phyloP scores from a whole-genome alignment of 495 filamentous ascomycete species.

The Podospora pseudoanserina region DNA sequence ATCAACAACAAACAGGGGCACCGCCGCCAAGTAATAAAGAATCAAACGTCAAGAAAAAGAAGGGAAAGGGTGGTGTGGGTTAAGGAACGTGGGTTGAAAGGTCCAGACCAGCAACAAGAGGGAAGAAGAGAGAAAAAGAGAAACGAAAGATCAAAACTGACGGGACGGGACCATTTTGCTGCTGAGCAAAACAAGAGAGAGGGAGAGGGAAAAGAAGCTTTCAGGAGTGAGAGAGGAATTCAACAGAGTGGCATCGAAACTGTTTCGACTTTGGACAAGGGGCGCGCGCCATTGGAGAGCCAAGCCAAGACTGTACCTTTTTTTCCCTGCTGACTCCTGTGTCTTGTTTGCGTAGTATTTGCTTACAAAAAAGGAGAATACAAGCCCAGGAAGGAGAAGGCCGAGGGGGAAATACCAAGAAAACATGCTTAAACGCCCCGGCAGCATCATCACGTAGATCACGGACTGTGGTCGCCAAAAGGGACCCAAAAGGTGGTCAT shows the following conservation, averaged over 20 bases:
- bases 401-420: neutral
- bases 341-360: neutral
- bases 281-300: neutral
- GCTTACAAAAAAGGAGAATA: neutral
- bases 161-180: conserved; percentile 16
- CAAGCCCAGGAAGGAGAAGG: neutral
- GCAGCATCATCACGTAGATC: neutral
- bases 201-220: conserved; percentile 11
- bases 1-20: conserved; percentile 10
- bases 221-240: conserved; percentile 15
- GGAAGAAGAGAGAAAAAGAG: conserved; percentile 18
- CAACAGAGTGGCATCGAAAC: conserved; percentile 5
- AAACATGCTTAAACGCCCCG: neutral
- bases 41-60: neutral
- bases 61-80: conserved; percentile 11
- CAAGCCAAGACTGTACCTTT: neutral
- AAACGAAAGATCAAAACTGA: conserved; percentile 25
- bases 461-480: neutral
- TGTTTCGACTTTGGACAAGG: conserved; percentile 17
- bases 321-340: too few relatives aligned
- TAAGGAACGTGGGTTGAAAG: conserved; percentile 13
- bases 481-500: neutral
- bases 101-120: conserved; percentile 1
- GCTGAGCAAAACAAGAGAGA: conserved; percentile 9
- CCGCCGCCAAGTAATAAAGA: conserved; percentile 11